Conservation (phyloP, 257 asterid genomes). For the Lithospermum erythrorhizon region DNA sequence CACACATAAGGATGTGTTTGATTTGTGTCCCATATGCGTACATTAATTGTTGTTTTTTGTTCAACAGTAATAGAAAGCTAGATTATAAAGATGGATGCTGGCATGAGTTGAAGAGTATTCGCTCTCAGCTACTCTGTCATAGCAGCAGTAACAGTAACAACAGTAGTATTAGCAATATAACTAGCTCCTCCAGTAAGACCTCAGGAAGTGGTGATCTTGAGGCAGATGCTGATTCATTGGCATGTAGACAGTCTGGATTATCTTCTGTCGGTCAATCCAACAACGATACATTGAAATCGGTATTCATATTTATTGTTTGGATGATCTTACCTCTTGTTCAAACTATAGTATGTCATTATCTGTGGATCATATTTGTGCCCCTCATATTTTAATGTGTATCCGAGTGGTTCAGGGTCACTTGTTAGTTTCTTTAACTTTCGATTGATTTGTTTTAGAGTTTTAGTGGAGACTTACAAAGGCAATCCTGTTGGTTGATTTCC, state of each 20-base stretch:
- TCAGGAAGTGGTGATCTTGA: constrained; percentile 81
- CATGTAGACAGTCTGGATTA: constrained; percentile 79
- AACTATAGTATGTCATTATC: not conserved
- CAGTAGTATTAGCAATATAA: constrained; percentile 79
- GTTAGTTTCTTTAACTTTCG: not conserved
- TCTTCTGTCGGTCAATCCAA: constrained; percentile 63
- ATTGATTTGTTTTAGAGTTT: not conserved
- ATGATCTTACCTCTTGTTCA: not conserved
- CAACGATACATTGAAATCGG: constrained; percentile 54
- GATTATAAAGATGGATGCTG: constrained; percentile 57
- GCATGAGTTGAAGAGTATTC: constrained; percentile 51
- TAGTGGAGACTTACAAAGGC: too few relatives aligned
- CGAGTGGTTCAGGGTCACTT: not conserved
- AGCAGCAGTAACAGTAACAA: constrained; percentile 89
- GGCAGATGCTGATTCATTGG: constrained; percentile 94
- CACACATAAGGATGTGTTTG: not conserved
- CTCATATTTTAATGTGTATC: not conserved
- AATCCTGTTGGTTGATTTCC: too few relatives aligned
- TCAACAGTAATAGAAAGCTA: constrained; percentile 49
- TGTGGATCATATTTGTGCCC: not conserved
- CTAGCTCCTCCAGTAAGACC: constrained; percentile 80
- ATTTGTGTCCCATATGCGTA: constrained; percentile 4
- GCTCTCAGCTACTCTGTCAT: constrained; percentile 54
- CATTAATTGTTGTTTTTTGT: constrained; percentile 26
- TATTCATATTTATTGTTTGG: constrained; percentile 12